A percentile compares a stretch with the other conserved stretches of the same genome.
Evolutionary conservation across 805 yeast species (phyloP).

Genomic region (Lachancea quebecensis): DNA sequence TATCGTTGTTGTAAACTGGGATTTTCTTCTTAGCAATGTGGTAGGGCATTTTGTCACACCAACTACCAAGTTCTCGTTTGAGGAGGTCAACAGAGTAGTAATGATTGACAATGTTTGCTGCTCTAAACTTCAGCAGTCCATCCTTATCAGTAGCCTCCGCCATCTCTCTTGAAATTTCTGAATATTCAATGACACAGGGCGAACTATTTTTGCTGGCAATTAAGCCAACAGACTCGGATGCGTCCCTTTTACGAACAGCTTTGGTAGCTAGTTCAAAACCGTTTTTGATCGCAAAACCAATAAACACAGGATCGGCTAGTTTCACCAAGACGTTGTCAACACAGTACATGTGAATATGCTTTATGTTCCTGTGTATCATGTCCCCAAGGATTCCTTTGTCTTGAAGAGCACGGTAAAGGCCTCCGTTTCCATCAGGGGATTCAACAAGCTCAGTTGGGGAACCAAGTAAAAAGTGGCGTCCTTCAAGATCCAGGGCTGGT

Average conservation of each 20-base stretch:
- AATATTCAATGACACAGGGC: slow-evolving; percentile 93
- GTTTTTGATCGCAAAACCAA: slow-evolving; percentile 75
- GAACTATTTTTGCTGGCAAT: slow-evolving; percentile 61
- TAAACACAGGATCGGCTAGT: slow-evolving; percentile 81
- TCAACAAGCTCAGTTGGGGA: slow-evolving; percentile 52
- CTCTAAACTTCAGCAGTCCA: slow-evolving; percentile 70
- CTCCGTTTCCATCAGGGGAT: slow-evolving; percentile 98
- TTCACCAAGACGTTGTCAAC: slow-evolving; percentile 90
- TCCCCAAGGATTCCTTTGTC: slow-evolving; percentile 62
- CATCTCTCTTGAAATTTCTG: slow-evolving; percentile 74
- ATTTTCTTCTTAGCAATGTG: slow-evolving; percentile 93
- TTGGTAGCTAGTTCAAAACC: slow-evolving; percentile 78
- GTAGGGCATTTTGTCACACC: slow-evolving; percentile 78
- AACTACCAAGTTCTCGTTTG: slow-evolving; percentile 48
- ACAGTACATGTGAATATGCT: slow-evolving; percentile 94
- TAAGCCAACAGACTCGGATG: slow-evolving; percentile 84
- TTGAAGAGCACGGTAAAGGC: slow-evolving; percentile 77
- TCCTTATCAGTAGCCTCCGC: slow-evolving; percentile 55
- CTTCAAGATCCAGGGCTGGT: slow-evolving; percentile 76
- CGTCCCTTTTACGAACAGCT: slow-evolving; percentile 87
- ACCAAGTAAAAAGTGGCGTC: slow-evolving; percentile 61
- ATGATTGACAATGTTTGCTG: slow-evolving; percentile 96
- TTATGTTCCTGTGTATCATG: slow-evolving; percentile 57
- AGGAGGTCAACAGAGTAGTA: slow-evolving; percentile 82
- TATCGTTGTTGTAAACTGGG: slow-evolving; percentile 43